Percentiles rank a stretch among this genome's conserved stretches.
phyloP scores from a whole-genome alignment of 2,329 filamentous ascomycete genomes.

The Calonectria fujianensis region DNA sequence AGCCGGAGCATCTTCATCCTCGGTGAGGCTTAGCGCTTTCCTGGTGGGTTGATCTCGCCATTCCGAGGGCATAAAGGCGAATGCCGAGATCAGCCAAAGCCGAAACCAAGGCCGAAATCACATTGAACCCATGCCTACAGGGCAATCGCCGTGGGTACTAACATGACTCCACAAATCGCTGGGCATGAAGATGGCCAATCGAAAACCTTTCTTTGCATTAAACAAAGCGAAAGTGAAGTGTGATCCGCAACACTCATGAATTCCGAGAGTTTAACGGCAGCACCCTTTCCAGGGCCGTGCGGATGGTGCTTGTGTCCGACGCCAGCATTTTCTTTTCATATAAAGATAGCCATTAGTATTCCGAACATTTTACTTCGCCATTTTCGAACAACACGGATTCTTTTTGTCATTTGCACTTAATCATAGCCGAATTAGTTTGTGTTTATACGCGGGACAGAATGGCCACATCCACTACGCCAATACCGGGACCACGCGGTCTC shows the following conservation, averaged over 20 bases:
- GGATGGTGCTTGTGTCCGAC: background rate
- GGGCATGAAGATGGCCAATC: background rate
- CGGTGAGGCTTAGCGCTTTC: background rate
- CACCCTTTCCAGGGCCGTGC: background rate
- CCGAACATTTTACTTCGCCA: background rate
- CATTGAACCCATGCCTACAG: background rate
- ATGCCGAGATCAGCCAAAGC: background rate
- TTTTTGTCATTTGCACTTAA: background rate
- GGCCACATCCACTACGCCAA: background rate
- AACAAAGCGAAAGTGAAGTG: background rate
- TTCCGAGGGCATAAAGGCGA: background rate
- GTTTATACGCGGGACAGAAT: background rate
- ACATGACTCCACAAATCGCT: background rate
- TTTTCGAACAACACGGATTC: background rate
- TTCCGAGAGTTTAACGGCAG: background rate
- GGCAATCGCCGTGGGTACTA: background rate
- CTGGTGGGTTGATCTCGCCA: background rate
- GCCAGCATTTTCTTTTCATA: background rate
- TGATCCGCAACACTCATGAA: background rate
- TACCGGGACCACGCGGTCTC: slow-evolving; percentile 3
- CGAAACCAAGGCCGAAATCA: background rate
- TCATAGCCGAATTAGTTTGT: background rate
- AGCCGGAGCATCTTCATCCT: background rate
- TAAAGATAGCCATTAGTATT: background rate
- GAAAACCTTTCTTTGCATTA: background rate